Evolutionary conservation across 768 basidiomycete species (phyloP), one percentile per base, ranked within the genome.

Genomic region (Tremella fuciformis): DNA sequence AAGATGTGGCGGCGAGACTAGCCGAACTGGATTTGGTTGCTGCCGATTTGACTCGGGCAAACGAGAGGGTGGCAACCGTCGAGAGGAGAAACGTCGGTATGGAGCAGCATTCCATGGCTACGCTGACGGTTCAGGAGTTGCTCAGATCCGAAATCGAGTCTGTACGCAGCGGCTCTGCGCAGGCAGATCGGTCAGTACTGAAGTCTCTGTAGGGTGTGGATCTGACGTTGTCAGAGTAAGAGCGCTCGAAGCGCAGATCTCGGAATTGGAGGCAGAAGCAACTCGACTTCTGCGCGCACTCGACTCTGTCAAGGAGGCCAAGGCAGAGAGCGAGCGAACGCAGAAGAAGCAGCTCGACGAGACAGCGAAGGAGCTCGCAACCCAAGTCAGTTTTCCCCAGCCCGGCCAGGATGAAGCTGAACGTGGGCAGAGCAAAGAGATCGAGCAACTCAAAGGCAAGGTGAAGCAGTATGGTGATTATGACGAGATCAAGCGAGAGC

Each of bases 401-500:
- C n/a, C 42, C 6, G n/a, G 15, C 42, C 16, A 22, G 7, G 42
- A 46, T 46, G 22, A n/a, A 15, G 42, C n/a, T 46, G 42, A n/a
- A 6, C 7, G 6, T 15, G 6, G 4, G 3, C 52, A 89, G 84
- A 78, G 74, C 2, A 74, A 74, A 2, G 92, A 96, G 77, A 79
- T 87, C 3, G 86, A 87, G 15, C 81, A 81, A 49, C 80, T 93
- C 1, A 85, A 83, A 72, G 77, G 79, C 34, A 85, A 85, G 64
- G 78, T 98, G 38, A 85, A 84, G 67, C 84, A 84, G 63, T 89
- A 87, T 60, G 76, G 76, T 15, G 91, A 99, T 76, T 98, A 99
- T 69, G 94, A 98, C 69, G 93, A 98, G 79, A 85, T 98, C 71
- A 98, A 98, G 80, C 86, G 96, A 24, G 96, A 99, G 75, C 82